Base-by-base conservation (phyloP, 2,329 filamentous ascomycete genomes). In the Byssothecium circinans region DNA sequence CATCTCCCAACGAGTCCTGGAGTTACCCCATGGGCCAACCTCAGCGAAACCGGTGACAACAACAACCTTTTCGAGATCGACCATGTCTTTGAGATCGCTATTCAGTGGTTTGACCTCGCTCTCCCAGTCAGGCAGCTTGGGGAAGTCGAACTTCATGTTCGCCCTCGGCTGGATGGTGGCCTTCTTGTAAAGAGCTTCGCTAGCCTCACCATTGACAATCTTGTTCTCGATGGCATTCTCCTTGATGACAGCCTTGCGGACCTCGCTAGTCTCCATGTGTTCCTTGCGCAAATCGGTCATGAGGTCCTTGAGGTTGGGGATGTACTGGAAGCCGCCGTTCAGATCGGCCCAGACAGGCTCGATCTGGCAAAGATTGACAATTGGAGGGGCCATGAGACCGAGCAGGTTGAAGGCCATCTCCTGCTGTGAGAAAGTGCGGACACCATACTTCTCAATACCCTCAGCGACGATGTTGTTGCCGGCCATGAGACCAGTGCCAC, bases 371-470 rank as follows among this genome's bases (percentile, higher is more conserved):
- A 99, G 83, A 69, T 99, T 91, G 60, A 96, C 91, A 62, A 99
- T 89, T 22, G 86, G 82, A 30, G 94, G 91, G 1, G 91, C 88
- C 94, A 99, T 96, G 43, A 99, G 83, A 60, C 94, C 92, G 36
- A 99, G 83, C 58, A 99, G 76, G 75, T 99, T 99, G 81, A 99
- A 99, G 14, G 94, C 94, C 94, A 99, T 99, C 75, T 99, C 94
- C 71, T 96, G 91, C 76, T 97, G 94, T 8, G 92, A 97, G 80
- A 99, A 99, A 3, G 94, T 99, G 62, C 94, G 91, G 20, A 97
- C 94, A 64, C 94, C 94, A 58, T 95, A 94, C 62, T 89, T 89
- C 78, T 99, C 94, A 47, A 99, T 90, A 50, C 92, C 94, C 72
- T 97, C 92, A 29, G 94, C 94, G 57, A 97, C 91, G 62, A 97